Percentiles rank a stretch among this genome's conserved stretches.
Conservation (phyloP, 257 asterid genomes). For the Solanum dulcamara region DNA sequence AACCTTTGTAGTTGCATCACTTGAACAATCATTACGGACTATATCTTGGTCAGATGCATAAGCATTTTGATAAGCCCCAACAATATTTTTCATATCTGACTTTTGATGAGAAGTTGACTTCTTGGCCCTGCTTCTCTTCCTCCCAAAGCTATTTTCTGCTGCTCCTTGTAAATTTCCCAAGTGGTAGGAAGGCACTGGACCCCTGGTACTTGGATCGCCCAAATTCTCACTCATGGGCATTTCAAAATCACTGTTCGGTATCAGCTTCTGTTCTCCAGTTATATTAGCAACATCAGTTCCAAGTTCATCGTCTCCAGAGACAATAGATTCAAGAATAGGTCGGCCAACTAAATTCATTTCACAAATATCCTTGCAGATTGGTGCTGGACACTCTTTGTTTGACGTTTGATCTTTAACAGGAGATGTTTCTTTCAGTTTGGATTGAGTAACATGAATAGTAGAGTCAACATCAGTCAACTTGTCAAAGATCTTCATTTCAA, state of each 20-base stretch:
- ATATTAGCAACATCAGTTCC: not conserved
- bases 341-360: not conserved
- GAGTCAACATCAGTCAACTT: not conserved
- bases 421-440: not conserved
- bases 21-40: not conserved
- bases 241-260: conserved; percentile 6
- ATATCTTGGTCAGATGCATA: not conserved
- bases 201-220: not conserved
- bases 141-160: not conserved
- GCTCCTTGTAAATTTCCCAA: not conserved
- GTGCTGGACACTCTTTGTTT: not conserved
- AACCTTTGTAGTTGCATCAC: not conserved
- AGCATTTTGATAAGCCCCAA: not conserved
- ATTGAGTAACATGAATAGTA: not conserved
- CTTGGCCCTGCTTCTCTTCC: conserved; percentile 14
- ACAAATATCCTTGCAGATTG: not conserved
- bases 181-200: not conserved
- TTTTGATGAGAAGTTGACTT: not conserved
- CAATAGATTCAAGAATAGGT: not conserved
- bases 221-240: not conserved
- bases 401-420: not conserved
- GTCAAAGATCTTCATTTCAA: not conserved
- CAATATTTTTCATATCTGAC: conserved; percentile 6
- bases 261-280: conserved; percentile 1
- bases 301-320: not conserved